Evolutionary conservation across 1,284 basidiomycete species (phyloP), one percentile per base, ranked within the genome.

Genomic region (Prillingera fragicola): DNA sequence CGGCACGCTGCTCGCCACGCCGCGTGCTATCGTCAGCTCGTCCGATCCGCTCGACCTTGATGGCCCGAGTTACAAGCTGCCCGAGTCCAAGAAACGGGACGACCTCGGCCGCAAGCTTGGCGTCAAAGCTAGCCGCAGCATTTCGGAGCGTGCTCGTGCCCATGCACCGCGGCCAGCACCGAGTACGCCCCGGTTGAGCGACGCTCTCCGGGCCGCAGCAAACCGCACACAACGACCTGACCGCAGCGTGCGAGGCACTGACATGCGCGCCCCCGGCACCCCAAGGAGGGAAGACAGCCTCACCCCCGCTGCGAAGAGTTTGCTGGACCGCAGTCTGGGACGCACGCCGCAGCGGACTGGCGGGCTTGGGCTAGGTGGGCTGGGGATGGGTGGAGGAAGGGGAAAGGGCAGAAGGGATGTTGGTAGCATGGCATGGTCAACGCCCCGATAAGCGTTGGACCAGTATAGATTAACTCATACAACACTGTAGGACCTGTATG

Each of bases 1-100:
- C 87, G 90, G 90, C 6, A 88, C 86, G 17, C 75, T 94, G 12
- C 81, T 83, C 49, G 82, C 85, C 12, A 94, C 90, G 10, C 90
- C 50, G 23, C 81, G 88, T 35, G 77, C 90, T 9, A 77, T 92
- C 26, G 84, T 84, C 21, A 77, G 79, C 43, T 72, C 77, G 1
- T 54, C 50, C 12, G 82, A 82, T 41, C 79, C 82, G 41, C 50
- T 65, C 3, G 68, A 69, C 29, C 41, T 50, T 5, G 70, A 74
- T 13, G 66, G 71, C 8, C 77, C 72, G 26, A 81, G 82, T 0
- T 91, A 89, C 69, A 82, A 78, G 38, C 75, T 91, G 41, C 77
- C 80, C 4, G 79, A 78, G 27, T 81, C 81, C 2, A 80, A 83
- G 28, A 74, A 78, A 23, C 78, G 90, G 26, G 90, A 95, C 65